Base-by-base conservation (phyloP, 805 yeast species). In the Candida cerambycidarum region DNA sequence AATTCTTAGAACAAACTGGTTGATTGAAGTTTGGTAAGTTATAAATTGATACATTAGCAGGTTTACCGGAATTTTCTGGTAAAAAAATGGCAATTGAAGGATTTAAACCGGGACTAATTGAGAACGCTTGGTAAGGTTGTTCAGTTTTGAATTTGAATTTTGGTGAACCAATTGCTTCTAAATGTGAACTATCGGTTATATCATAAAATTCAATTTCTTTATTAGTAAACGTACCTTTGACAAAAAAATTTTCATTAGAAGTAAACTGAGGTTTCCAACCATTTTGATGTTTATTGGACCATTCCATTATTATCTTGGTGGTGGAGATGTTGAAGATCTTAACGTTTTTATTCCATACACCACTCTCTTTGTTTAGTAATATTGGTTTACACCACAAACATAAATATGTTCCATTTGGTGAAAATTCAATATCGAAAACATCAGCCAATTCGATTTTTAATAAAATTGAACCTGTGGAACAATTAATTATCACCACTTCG, bases 211-310 rank as follows among this genome's bases (percentile, higher is more conserved):
- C 87, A 45, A 85, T 71, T 57, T 83, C 88, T 51, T 65, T 67
- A 55, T 77, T 78, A 57, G 75, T 78, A 42, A 67, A 62, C 46
- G 69, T 69, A 25, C 53, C 51, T 59, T 82, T 77, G 36, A 88
- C 85, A 63, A 85, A 73, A 51, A 78, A 71, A 51, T 76, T 71
- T 70, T 89, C 96, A 62, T 89, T 93, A 46, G 76, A 75, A 7
- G 95, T 85, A 62, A 83, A 89, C 66, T 89, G 96, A n/a, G 95
- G 85, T 59, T 79, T 78, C 97, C 98, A 92, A 18, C 92, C 92
- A 48, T 80, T 79, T 69, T 92, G 97, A 39, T 81, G 80, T 64
- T 85, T 87, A 51, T 87, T 85, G 39, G 84, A 71, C 74, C 85
- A 89, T 50, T 80, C 76, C 46, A 75, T 77, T 39, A 80, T 67